Conservation (phyloP, 202 grass and related monocot species). For the Carex arenaria region DNA sequence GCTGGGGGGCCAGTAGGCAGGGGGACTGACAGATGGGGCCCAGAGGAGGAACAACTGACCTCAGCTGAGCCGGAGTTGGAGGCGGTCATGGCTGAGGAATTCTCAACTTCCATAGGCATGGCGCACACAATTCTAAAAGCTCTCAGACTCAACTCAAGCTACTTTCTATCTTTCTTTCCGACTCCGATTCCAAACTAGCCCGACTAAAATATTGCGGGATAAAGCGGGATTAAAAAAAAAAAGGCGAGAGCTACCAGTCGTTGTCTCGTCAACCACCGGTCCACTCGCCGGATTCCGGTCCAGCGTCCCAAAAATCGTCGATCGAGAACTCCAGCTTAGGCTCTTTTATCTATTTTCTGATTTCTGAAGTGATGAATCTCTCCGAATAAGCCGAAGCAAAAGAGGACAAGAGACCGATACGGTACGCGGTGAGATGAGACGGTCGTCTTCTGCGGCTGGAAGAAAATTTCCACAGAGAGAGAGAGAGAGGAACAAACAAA, state of each 20-base stretch:
- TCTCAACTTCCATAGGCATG: slow-evolving; percentile 64
- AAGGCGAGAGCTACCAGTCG: slow-evolving; percentile 36
- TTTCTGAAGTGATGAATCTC: background rate
- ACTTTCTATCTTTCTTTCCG: background rate
- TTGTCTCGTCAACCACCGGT: slow-evolving; percentile 18
- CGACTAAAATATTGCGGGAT: slow-evolving; percentile 29
- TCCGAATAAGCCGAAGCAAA: background rate
- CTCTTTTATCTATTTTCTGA: background rate
- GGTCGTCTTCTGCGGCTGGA: slow-evolving; percentile 25
- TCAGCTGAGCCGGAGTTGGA: slow-evolving; percentile 53
- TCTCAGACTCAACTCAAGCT: background rate
- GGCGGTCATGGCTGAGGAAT: slow-evolving; percentile 51
- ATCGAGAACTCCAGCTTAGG: slow-evolving; percentile 16
- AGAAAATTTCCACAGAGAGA: slow-evolving; percentile 4
- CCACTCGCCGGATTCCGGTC: background rate
- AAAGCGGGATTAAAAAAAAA: background rate
- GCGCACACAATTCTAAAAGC: slow-evolving; percentile 11
- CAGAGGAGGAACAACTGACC: slow-evolving; percentile 60
- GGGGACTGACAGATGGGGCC: slow-evolving; percentile 24
- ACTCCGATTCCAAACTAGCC: slow-evolving; percentile 26
- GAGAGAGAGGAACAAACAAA: background rate
- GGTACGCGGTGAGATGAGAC: slow-evolving; percentile 14
- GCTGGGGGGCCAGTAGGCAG: slow-evolving; percentile 22
- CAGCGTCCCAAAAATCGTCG: background rate
- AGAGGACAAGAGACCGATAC: slow-evolving; percentile 12